phyloP scores from a whole-genome alignment of 2,329 filamentous ascomycete genomes.

The Aspergillus sp. region DNA sequence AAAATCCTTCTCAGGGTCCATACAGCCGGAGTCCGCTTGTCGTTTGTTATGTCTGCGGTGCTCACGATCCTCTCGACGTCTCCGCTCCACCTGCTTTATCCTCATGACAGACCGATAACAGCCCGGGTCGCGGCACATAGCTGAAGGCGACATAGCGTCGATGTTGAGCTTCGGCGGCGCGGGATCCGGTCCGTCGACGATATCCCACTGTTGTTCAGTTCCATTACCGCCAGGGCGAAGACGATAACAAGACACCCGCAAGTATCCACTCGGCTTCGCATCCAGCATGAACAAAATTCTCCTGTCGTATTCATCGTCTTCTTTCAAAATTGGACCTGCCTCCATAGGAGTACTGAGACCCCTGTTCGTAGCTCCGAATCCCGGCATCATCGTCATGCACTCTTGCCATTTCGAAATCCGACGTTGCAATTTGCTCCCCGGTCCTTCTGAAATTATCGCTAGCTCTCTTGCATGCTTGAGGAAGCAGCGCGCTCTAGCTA shows the following conservation, averaged over 20 bases:
- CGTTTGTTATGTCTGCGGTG: neutral
- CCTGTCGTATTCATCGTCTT: neutral
- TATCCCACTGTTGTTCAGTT: neutral
- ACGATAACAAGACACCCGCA: conserved; percentile 12
- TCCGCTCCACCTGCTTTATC: neutral
- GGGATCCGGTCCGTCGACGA: neutral
- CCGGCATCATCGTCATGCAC: conserved; percentile 9
- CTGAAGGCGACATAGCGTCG: neutral
- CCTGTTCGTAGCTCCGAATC: conserved; percentile 15
- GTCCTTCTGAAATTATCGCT: conserved; percentile 14
- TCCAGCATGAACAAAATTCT: conserved; percentile 21
- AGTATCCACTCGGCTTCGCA: conserved; percentile 11
- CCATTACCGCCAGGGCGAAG: neutral
- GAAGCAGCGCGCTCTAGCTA: conserved; percentile 22
- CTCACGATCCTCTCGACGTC: neutral
- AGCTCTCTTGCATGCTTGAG: conserved; percentile 14
- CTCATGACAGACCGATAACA: neutral
- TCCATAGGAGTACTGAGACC: conserved; percentile 12
- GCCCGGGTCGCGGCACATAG: neutral
- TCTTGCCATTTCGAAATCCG: conserved; percentile 9
- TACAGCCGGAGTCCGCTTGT: neutral
- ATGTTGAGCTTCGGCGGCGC: neutral
- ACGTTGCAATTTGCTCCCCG: conserved; percentile 4
- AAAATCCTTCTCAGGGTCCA: conserved; percentile 15
- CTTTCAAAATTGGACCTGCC: neutral